Percentiles rank a stretch among this genome's conserved stretches.
Conservation (phyloP, 805 yeast species). For the Pichia phayaonensis region DNA sequence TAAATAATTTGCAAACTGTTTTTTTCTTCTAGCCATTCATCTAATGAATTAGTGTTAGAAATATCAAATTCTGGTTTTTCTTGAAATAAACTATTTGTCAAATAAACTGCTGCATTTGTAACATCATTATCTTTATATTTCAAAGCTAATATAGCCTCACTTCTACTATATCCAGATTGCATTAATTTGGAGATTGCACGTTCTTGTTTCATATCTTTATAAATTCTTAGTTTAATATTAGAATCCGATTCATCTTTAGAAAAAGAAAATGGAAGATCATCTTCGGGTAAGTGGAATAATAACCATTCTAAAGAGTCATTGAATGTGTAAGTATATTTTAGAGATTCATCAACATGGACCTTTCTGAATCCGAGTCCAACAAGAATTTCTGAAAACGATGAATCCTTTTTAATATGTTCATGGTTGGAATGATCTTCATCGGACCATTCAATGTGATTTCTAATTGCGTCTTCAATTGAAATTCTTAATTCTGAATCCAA, state of each 20-base stretch:
- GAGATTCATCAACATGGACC: slow-evolving; percentile 65
- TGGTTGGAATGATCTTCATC: slow-evolving; percentile 12
- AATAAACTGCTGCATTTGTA: slow-evolving; percentile 39
- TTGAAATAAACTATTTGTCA: slow-evolving; percentile 34
- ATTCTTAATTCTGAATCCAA: slow-evolving; percentile 57
- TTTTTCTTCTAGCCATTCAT: slow-evolving; percentile 67
- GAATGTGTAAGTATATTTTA: slow-evolving; percentile 45
- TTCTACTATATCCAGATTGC: slow-evolving; percentile 64
- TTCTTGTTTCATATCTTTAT: slow-evolving; percentile 48
- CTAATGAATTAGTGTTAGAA: slow-evolving; percentile 17
- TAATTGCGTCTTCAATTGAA: slow-evolving; percentile 54
- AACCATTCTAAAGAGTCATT: slow-evolving; percentile 65
- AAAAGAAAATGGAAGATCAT: slow-evolving; percentile 71
- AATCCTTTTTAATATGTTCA: slow-evolving; percentile 8
- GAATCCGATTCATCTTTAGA: slow-evolving; percentile 51
- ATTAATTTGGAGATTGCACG: slow-evolving; percentile 48
- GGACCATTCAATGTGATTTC: slow-evolving; percentile 51
- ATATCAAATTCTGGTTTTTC: slow-evolving; percentile 2
- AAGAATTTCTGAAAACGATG: slow-evolving; percentile 13
- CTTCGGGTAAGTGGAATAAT: slow-evolving; percentile 86
- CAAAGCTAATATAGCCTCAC: slow-evolving; percentile 48
- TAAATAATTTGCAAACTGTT: slow-evolving; percentile 60
- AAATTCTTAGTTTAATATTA: slow-evolving; percentile 46
- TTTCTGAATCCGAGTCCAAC: slow-evolving; percentile 57
- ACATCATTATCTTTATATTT: slow-evolving; percentile 38